Evolutionary conservation across 2,329 filamentous ascomycete species (phyloP).

Genomic region (Blumeriella jaapii): DNA sequence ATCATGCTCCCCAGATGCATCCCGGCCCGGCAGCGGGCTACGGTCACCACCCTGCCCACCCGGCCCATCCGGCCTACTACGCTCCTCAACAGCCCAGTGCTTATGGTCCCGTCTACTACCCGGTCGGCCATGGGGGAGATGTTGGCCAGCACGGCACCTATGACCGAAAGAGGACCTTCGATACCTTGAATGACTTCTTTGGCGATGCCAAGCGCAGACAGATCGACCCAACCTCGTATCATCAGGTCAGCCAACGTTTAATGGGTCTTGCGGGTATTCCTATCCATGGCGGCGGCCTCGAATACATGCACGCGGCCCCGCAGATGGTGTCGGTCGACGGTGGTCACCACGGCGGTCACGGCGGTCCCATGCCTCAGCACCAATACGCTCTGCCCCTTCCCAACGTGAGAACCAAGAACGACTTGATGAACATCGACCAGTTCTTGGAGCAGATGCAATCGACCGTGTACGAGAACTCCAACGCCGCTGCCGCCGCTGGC

Average conservation of each 20-base stretch:
- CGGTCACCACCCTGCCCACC: conserved; percentile 40
- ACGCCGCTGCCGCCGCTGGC: conserved; percentile 65
- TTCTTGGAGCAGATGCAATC: conserved; percentile 93
- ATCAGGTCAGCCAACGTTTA: conserved; percentile 80
- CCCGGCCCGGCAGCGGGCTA: conserved; percentile 39
- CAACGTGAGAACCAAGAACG: conserved; percentile 84
- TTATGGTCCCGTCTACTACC: conserved; percentile 71
- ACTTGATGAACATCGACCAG: conserved; percentile 86
- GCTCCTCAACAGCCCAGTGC: conserved; percentile 40
- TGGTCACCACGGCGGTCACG: conserved; percentile 32
- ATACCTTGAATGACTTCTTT: conserved; percentile 89
- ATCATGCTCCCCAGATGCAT: conserved; percentile 51
- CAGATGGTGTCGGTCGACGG: conserved; percentile 44
- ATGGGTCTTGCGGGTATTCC: conserved; percentile 65
- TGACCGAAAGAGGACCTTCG: conserved; percentile 75
- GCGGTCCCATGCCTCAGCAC: conserved; percentile 57
- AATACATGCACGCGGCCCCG: conserved; percentile 43
- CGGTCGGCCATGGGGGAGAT: conserved; percentile 53
- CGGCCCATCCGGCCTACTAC: conserved; percentile 38
- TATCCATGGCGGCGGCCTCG: conserved; percentile 43
- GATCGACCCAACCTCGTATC: conserved; percentile 81
- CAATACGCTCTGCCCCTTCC: conserved; percentile 79
- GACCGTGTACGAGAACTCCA: conserved; percentile 89
- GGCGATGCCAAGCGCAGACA: conserved; percentile 83
- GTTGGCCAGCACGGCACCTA: conserved; percentile 50